Base-by-base conservation (phyloP, 2,329 filamentous ascomycete species). In the Furcasterigmium furcatum region DNA sequence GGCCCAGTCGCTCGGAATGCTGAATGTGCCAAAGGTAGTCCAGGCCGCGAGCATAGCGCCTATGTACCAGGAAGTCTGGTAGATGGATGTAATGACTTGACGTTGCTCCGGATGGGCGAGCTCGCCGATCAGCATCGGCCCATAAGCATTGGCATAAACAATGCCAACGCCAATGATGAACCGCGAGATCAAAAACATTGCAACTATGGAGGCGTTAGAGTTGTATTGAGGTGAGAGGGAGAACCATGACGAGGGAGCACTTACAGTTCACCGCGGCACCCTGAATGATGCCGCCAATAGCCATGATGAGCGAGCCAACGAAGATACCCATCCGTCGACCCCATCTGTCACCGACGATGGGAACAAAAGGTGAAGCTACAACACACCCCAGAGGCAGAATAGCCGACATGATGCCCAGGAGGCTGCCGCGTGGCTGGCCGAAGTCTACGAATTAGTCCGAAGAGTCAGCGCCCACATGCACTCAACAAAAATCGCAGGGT, bases 51-150 rank as follows among this genome's bases (percentile, higher is more conserved):
- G 36, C 25, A 13, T n/a, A 8, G 13, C 70, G 62, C 50, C 68
- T 71, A 67, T 69, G 74, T 50, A 70, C 70, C 4, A 65, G 68
- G 52, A 77, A 78, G 58, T 71, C 79, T 51, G 39, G 27, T 41
- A 58, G 46, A 82, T 73, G 40, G 79, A 81, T 5, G 80, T 81
- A 42, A 50, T 47, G 25, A 49, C 41, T 19, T 79, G 81, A 50
- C 82, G 72, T 59, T 79, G 82, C 2, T 75, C 73, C 1, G 82
- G 82, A 54, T 85, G 82, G 0, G 80, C 73, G 32, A 84, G 71
- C 55, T 86, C 82, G 35, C 80, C 78, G 4, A 77, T 21, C 3
- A 36, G 18, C 38, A 24, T 16, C 2, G 14, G 8, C 32, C 19
- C 36, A 16, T 41, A 41, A 1, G 39, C 18, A 1, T 22, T 12